phyloP scores from a whole-genome alignment of 2,329 filamentous ascomycete genomes.

The Penicillium glabrum region DNA sequence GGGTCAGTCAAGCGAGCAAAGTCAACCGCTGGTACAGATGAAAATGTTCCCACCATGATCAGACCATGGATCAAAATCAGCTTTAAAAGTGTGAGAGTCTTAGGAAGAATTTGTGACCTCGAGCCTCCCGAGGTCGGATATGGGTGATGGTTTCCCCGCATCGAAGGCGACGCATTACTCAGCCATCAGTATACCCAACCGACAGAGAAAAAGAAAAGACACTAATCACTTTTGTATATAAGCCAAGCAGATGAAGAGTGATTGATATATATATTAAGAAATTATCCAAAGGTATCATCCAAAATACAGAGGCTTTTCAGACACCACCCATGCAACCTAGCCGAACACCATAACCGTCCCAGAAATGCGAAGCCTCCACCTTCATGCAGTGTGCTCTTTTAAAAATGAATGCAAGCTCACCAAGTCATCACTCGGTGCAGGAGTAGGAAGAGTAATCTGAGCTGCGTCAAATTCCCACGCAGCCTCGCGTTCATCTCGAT shows the following conservation, averaged over 20 bases:
- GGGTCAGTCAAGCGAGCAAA: slow-evolving; percentile 26
- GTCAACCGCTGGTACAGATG: slow-evolving; percentile 32
- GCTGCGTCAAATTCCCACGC: slow-evolving; percentile 41
- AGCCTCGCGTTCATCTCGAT: slow-evolving; percentile 26
- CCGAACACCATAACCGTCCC: not conserved
- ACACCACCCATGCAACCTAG: slow-evolving; percentile 1
- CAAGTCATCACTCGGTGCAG: slow-evolving; percentile 22
- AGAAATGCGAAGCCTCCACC: not conserved
- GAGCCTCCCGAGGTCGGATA: too few species aligned
- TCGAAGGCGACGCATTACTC: too few species aligned
- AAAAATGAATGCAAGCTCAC: slow-evolving; percentile 27
- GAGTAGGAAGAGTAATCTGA: slow-evolving; percentile 31
- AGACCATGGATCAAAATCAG: not conserved
- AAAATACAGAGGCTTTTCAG: not conserved
- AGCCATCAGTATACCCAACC: too few species aligned
- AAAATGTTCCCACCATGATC: slow-evolving; percentile 26
- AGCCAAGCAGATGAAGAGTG: not conserved
- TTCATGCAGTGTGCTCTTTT: slow-evolving; percentile 15
- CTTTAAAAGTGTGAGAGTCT: not conserved
- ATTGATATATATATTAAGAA: not conserved
- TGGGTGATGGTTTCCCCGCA: too few species aligned
- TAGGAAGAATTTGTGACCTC: too few species aligned
- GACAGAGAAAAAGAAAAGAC: too few species aligned
- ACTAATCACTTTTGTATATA: not conserved
- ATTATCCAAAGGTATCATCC: not conserved